A percentile compares a stretch with the other conserved stretches of the same genome.
phyloP scores from a whole-genome alignment of 306 rosid species.

The Prunus kanzakura region DNA sequence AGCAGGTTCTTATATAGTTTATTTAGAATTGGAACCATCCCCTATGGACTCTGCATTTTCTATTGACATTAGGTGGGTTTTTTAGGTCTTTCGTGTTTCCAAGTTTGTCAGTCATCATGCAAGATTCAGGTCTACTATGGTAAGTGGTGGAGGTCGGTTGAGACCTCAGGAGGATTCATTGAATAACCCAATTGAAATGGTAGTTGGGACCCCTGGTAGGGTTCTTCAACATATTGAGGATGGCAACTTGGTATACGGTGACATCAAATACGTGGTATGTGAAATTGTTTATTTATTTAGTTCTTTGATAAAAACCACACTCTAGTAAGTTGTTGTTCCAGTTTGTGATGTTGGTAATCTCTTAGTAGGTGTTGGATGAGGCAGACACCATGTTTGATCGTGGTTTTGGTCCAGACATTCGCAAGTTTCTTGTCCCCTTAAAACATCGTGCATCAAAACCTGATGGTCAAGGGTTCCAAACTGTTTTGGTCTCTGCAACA shows the following conservation, averaged over 20 bases:
- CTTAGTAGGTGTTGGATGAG: constrained; percentile 85
- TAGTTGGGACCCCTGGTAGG: constrained; percentile 95
- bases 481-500: constrained; percentile 90
- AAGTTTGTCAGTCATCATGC: constrained; percentile 92
- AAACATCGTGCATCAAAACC: constrained; percentile 64
- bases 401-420: constrained; percentile 97
- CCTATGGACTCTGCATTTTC: constrained; percentile 8
- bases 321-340: constrained; percentile 4
- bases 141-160: constrained; percentile 90
- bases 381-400: constrained; percentile 99
- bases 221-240: constrained; percentile 94
- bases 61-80: constrained; percentile 29
- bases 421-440: constrained; percentile 75
- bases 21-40: constrained; percentile 14
- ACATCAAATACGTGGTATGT: constrained; percentile 82
- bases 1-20: constrained; percentile 60
- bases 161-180: constrained; percentile 92
- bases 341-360: constrained; percentile 18
- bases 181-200: constrained; percentile 78
- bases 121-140: constrained; percentile 83
- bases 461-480: constrained; percentile 74
- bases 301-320: not conserved
- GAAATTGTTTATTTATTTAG: not conserved
- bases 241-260: constrained; percentile 89
- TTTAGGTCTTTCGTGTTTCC: constrained; percentile 87